These are phyloP conservation scores for Boletus subparvulus DNA, from an alignment of 768 basidiomycete species.

Conservation along the genomic window DNA sequence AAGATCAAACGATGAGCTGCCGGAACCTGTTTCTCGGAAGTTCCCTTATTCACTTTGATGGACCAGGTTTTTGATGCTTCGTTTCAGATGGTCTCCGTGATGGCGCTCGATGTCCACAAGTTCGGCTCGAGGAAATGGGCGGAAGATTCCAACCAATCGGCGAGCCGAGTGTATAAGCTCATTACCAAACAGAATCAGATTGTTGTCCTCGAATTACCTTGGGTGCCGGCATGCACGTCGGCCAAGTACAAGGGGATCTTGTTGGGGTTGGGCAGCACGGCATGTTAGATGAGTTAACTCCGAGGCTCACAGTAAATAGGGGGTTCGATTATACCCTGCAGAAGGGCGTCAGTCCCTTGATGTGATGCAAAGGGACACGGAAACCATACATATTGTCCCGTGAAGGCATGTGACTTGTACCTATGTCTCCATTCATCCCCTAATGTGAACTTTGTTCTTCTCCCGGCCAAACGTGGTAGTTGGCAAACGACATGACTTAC, in stretches of 20 bases:
- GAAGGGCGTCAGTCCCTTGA: neutral
- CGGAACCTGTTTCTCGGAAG: constrained; percentile 33
- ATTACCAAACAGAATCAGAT: neutral
- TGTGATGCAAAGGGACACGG: neutral
- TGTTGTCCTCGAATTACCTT: constrained; percentile 33
- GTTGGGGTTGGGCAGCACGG: neutral
- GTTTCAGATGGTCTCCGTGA: constrained; percentile 37
- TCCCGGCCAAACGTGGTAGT: neutral
- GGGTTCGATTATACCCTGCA: constrained; percentile 48
- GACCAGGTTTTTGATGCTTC: constrained; percentile 39
- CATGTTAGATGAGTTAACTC: constrained; percentile 1
- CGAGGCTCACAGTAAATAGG: constrained; percentile 43
- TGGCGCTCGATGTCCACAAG: constrained; percentile 52
- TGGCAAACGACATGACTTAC: neutral
- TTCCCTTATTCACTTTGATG: constrained; percentile 35
- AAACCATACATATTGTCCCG: constrained; percentile 41
- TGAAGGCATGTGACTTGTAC: constrained; percentile 40
- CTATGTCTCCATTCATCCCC: constrained; percentile 38
- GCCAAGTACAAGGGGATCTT: constrained; percentile 51
- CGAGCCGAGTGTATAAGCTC: constrained; percentile 36
- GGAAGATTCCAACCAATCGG: constrained; percentile 58
- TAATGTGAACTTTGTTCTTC: neutral
- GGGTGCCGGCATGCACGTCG: constrained; percentile 45
- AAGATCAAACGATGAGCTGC: constrained; percentile 50
- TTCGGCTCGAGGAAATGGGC: constrained; percentile 54